Evolutionary conservation across 2,329 filamentous ascomycete genomes (phyloP), one percentile per base, ranked within the genome.

Genomic region (Aspergillus jensenii): DNA sequence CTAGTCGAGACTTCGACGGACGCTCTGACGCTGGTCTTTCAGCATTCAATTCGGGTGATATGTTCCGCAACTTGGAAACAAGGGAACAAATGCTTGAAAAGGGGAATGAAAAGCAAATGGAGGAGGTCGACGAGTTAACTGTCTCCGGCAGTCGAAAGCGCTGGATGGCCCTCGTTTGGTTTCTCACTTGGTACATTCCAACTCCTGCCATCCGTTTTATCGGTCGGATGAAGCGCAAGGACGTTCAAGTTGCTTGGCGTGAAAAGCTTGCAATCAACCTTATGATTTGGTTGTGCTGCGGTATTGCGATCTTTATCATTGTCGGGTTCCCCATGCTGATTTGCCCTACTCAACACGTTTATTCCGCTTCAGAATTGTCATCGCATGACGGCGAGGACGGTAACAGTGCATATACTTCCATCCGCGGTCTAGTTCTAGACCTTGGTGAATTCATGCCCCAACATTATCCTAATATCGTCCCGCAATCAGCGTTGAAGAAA

Each of bases 241-340:
- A 99, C 73, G 87, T 99, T 8, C 90, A 93, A 23, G 83, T 90
- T 72, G 95, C 95, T 0, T 99, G 95, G 95, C 85, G 95, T 71
- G 95, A 99, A 75, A 99, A 99, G 81, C 74, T 99, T 59, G 93
- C 95, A 54, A 99, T 99, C 82, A 99, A 99, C 80, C 82, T 99
- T 74, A 84, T 98, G 70, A 99, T 99, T 72, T 99, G 96, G 95
- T 79, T 93, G 57, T 85, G 84, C 71, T 98, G 93, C 77, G 79
- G 78, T 15, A 76, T 90, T 49, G 87, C 90, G 27, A 84, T 89
- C 56, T 99, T 99, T 80, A 90, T 99, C 81, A 91, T 98, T 69
- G 83, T 98, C 60, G 83, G 87, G 55, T 96, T 99, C 71, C 96
- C 96, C 1, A 79, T 82, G 65, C 78, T 98, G 62, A 91, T 99